Percentiles rank a stretch among this genome's conserved stretches.
Conservation (phyloP, 805 yeast species). For the Maudiozyma saulgeensis region DNA sequence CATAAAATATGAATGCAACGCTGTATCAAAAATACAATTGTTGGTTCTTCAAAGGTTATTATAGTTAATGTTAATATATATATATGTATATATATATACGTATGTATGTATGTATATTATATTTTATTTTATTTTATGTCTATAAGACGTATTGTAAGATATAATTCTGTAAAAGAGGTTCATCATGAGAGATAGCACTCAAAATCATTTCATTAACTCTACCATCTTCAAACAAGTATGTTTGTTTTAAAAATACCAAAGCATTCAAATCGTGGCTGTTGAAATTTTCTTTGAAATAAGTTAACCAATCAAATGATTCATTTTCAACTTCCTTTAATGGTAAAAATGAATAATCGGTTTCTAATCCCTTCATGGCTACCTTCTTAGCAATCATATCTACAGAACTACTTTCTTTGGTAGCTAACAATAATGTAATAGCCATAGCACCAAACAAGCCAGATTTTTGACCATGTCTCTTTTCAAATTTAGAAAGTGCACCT, state of each 20-base stretch:
- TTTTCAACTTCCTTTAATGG: constrained; percentile 16
- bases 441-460: constrained; percentile 21
- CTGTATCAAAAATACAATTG: too few relatives aligned
- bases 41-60: too few relatives aligned
- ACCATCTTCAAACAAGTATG: constrained; percentile 1
- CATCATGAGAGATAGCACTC: constrained; percentile 11
- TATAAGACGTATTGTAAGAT: constrained; percentile 23
- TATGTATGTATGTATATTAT: background rate
- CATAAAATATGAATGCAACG: too few relatives aligned
- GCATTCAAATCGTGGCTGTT: constrained; percentile 8
- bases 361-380: constrained; percentile 24
- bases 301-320: constrained; percentile 18
- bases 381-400: constrained; percentile 25
- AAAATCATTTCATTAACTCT: constrained; percentile 16
- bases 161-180: constrained; percentile 19
- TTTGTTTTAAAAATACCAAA: constrained; percentile 14
- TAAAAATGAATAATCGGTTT: constrained; percentile 15
- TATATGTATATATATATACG: background rate
- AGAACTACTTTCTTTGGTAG: constrained; percentile 13
- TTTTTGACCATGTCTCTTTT: constrained; percentile 9
- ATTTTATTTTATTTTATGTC: background rate
- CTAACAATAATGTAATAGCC: constrained; percentile 17
- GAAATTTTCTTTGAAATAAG: constrained; percentile 12
- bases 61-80: too few relatives aligned
- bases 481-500: constrained; percentile 20